These are phyloP conservation scores for Fraxinus latifolia DNA, from an alignment of 305 asterid species.

Conservation along the genomic window DNA sequence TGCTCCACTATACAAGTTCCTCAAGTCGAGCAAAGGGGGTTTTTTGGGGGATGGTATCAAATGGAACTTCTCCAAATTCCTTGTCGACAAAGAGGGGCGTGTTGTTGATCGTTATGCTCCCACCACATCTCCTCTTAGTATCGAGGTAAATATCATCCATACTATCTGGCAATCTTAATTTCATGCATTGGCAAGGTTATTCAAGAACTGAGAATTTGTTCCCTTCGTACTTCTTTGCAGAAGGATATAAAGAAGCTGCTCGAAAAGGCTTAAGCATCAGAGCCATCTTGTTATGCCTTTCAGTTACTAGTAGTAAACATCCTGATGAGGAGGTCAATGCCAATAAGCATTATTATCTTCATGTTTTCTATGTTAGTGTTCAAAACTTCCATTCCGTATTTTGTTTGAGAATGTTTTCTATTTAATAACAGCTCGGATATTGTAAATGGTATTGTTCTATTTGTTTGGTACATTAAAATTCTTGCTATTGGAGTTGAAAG, in stretches of 20 bases:
- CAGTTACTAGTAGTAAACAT: not conserved
- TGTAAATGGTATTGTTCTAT: not conserved
- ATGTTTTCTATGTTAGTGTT: not conserved
- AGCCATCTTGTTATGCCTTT: not conserved
- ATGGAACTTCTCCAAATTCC: slow-evolving; percentile 81
- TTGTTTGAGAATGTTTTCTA: not conserved
- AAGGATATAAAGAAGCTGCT: slow-evolving; percentile 52
- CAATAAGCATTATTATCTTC: not conserved
- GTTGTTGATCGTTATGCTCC: slow-evolving; percentile 93
- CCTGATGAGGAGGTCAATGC: not conserved
- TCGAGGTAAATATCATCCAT: slow-evolving; percentile 53
- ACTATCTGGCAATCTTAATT: not conserved
- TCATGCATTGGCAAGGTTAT: not conserved
- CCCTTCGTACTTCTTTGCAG: slow-evolving; percentile 25
- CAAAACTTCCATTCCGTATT: not conserved
- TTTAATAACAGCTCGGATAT: not conserved
- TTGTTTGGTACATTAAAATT: not conserved
- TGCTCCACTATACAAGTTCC: slow-evolving; percentile 72
- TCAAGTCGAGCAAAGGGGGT: slow-evolving; percentile 77
- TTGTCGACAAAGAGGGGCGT: slow-evolving; percentile 67
- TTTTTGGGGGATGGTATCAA: slow-evolving; percentile 68
- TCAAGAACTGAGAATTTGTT: not conserved
- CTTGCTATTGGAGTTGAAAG: not conserved
- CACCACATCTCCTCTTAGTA: slow-evolving; percentile 83
- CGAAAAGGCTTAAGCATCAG: slow-evolving; percentile 24